Percentiles rank a stretch among this genome's conserved stretches.
phyloP scores from a whole-genome alignment of 1,284 basidiomycete species.

The Rhodotorula sp. region DNA sequence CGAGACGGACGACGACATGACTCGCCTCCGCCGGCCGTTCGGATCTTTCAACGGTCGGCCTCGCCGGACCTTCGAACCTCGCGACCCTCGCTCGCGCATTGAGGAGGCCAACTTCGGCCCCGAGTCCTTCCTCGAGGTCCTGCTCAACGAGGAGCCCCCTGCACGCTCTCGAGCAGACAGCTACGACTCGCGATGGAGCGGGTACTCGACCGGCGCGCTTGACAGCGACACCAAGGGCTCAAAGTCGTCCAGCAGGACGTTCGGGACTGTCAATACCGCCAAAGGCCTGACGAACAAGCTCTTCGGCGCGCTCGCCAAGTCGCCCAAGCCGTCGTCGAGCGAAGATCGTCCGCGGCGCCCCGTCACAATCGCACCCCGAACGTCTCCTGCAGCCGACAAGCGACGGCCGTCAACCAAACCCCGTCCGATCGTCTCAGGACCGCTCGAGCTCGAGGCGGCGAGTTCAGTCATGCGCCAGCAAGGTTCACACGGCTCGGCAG shows the following conservation, averaged over 20 bases:
- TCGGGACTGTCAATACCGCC: background rate
- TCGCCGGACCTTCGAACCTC: constrained; percentile 1
- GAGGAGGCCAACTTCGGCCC: constrained; percentile 7
- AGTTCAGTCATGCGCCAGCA: background rate
- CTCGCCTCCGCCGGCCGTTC: too few relatives aligned
- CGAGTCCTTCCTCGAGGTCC: constrained; percentile 26
- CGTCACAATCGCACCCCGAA: constrained; percentile 2
- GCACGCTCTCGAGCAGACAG: background rate
- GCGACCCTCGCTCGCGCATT: constrained; percentile 15
- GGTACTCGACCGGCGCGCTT: background rate
- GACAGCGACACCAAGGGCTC: background rate
- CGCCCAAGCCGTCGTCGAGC: background rate
- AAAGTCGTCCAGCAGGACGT: background rate
- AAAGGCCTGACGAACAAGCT: constrained; percentile 16
- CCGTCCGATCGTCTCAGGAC: constrained; percentile 23
- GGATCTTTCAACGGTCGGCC: background rate
- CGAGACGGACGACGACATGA: constrained; percentile 7
- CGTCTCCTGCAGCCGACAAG: background rate
- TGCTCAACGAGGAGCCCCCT: constrained; percentile 22
- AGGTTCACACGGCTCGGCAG: background rate
- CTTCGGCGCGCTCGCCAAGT: constrained; percentile 1
- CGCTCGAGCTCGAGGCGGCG: constrained; percentile 22
- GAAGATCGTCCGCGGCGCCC: background rate
- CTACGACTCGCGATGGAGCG: constrained; percentile 7
- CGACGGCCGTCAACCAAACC: background rate